Conservation (phyloP, 495 filamentous ascomycete genomes). For the Podospora conica region DNA sequence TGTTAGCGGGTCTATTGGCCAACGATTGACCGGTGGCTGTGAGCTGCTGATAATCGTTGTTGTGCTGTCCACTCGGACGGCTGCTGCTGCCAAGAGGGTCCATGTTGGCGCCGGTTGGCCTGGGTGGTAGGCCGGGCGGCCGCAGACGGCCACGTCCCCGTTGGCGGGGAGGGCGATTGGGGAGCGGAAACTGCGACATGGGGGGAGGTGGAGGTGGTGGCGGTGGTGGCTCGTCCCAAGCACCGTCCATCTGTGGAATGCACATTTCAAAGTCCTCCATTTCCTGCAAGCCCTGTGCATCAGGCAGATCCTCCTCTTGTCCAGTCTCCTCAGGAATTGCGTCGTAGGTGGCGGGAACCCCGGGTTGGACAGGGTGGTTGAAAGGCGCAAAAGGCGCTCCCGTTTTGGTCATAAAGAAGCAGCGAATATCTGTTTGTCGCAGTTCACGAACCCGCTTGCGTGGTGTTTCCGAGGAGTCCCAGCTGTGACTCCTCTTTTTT, state of each 20-base stretch:
- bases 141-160: neutral
- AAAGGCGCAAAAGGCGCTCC: neutral
- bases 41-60: neutral
- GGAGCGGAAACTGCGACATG: neutral
- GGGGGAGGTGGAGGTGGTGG: neutral
- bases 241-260: slow-evolving; percentile 6
- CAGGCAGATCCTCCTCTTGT: neutral
- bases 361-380: neutral
- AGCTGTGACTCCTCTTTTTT: neutral
- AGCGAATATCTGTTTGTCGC: neutral
- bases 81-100: neutral
- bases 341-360: neutral
- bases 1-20: slow-evolving; percentile 8
- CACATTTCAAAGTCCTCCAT: neutral
- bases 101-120: neutral
- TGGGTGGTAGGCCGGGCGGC: neutral
- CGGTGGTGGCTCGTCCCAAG: neutral
- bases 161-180: neutral
- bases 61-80: neutral
- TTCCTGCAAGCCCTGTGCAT: neutral
- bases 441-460: neutral
- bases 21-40: neutral
- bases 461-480: neutral
- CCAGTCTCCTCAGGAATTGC: neutral
- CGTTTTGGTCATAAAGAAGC: neutral